Base-by-base conservation (phyloP, 768 basidiomycete genomes). In the Nidularia sp. region DNA sequence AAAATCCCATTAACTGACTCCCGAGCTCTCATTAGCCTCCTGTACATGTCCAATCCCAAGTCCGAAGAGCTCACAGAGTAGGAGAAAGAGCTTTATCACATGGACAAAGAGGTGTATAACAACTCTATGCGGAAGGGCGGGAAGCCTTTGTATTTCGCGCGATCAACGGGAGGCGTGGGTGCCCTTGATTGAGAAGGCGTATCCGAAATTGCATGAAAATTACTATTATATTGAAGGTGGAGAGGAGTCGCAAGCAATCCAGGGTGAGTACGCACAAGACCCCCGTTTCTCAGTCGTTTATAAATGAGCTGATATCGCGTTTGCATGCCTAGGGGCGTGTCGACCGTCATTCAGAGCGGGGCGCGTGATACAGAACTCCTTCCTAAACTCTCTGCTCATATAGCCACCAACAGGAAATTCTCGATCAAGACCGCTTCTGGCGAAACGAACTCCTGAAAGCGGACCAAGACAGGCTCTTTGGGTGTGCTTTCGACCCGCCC, bases 111-210 rank as follows among this genome's bases (percentile, higher is more conserved):
- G 2, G 54, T 57, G 13, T 82, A 78, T 61, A 73, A 80, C 45
- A 52, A 58, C 6, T 65, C 66, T 0, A 78, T 79, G 6, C 64
- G 78, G 2, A 76, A 72, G 53, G 75, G 76, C 12, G 71, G 72
- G 34, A 75, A 79, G 49, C 63, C 64, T 4, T 63, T 83, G 36
- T 75, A 75, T 52, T 84, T 81, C 62, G 77, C 80, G 67, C 3
- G 68, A 70, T 4, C 68, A 75, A 6, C 74, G 75, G 33, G 80
- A 83, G 51, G 80, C 79, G 0, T 83, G 81, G 81, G 77, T 81
- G 0, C 75, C 81, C 1, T 61, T 83, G 1, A 66, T 81, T 15
- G 81, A 83, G 59, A 84, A 84, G 57, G 81, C 81, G 3, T 83
- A 76, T 51, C 81, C 80, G 0, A 83, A 83, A 56, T 59, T 80